phyloP scores from a whole-genome alignment of 2,329 filamentous ascomycete species.

The Cladosporium sp. region DNA sequence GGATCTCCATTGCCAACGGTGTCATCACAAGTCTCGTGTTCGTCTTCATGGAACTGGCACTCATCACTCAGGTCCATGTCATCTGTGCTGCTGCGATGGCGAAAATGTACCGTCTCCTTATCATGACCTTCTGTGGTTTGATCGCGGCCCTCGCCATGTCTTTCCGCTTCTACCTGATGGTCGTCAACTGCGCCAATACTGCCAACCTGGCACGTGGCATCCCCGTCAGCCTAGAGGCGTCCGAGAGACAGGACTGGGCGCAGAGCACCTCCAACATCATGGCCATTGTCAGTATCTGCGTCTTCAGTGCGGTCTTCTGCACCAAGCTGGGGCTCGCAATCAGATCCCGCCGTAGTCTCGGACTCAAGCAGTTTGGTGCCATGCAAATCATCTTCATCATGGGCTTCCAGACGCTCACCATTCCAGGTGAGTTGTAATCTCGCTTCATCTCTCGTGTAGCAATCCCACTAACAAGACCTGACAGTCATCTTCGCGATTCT shows the following conservation, averaged over 20 bases:
- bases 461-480: conserved; percentile 16
- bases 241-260: conserved; percentile 2
- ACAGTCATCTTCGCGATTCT: conserved; percentile 58
- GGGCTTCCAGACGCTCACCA: conserved; percentile 60
- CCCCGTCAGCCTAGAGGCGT: background rate
- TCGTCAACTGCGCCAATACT: conserved; percentile 40
- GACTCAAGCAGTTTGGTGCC: conserved; percentile 56
- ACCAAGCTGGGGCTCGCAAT: conserved; percentile 57
- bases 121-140: conserved; percentile 45
- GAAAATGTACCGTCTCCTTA: conserved; percentile 37
- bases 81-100: conserved; percentile 50
- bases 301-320: conserved; percentile 59
- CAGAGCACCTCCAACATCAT: conserved; percentile 41
- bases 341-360: conserved; percentile 50
- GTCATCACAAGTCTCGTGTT: conserved; percentile 51
- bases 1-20: conserved; percentile 42
- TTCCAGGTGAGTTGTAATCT: conserved; percentile 50
- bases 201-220: background rate
- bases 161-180: conserved; percentile 49
- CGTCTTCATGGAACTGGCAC: conserved; percentile 52
- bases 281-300: conserved; percentile 54
- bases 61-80: conserved; percentile 60
- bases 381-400: conserved; percentile 65
- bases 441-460: conserved; percentile 2
- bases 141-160: conserved; percentile 49